Percentiles rank a stretch among this genome's conserved stretches.
Evolutionary conservation across 1,284 basidiomycete species (phyloP).

Genomic region (Boletellus sp.): DNA sequence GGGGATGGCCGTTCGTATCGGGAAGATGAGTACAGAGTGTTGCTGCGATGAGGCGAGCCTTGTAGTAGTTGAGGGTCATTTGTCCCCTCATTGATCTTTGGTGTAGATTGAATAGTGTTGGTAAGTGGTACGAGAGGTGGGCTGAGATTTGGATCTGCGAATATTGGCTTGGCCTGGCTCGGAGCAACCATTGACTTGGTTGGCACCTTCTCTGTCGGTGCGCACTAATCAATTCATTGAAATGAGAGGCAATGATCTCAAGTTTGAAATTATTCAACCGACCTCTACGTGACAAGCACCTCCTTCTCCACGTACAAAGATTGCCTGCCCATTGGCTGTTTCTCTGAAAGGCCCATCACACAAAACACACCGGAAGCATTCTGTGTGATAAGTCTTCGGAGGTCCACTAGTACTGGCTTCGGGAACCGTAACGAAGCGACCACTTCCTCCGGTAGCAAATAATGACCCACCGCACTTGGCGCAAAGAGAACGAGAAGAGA

Average conservation of each 20-base stretch:
- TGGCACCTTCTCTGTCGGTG: conserved; percentile 49
- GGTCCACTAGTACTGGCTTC: conserved; percentile 44
- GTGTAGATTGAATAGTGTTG: conserved; percentile 24
- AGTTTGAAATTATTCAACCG: conserved; percentile 22
- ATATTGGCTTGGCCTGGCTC: conserved; percentile 20
- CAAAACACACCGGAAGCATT: conserved; percentile 68
- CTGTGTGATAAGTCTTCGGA: conserved; percentile 60
- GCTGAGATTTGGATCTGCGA: conserved; percentile 14
- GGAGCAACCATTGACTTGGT: conserved; percentile 32
- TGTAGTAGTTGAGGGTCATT: conserved; percentile 9
- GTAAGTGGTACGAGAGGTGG: conserved; percentile 21
- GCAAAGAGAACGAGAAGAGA: conserved; percentile 40
- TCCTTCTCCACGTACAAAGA: conserved; percentile 59
- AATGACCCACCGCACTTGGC: conserved; percentile 56
- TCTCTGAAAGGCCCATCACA: conserved; percentile 65
- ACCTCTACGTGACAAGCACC: conserved; percentile 75
- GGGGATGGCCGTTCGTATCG: conserved; percentile 47
- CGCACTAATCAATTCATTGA: conserved; percentile 49
- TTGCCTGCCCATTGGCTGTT: conserved; percentile 53
- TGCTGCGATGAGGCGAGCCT: conserved; percentile 11
- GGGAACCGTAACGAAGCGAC: conserved; percentile 66
- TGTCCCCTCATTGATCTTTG: conserved; percentile 20
- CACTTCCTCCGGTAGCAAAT: conserved; percentile 51
- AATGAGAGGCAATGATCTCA: conserved; percentile 5
- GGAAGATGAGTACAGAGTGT: conserved; percentile 35